A percentile compares a stretch with the other conserved stretches of the same genome.
Evolutionary conservation across 2,329 filamentous ascomycete genomes (phyloP).

Genomic region (Ophiostoma novo-ulmi): DNA sequence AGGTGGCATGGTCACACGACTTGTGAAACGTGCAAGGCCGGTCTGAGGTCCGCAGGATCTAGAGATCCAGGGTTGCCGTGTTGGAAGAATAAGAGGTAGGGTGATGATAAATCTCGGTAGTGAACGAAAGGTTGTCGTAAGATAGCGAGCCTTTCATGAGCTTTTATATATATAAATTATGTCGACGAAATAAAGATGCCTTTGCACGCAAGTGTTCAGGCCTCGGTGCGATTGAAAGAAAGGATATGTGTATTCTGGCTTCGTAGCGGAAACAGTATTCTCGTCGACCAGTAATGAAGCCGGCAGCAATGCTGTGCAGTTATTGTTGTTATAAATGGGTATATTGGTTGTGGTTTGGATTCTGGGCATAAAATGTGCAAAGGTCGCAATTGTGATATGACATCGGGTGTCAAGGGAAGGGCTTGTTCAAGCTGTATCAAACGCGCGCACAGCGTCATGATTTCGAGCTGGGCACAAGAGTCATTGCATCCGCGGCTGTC

Average conservation of each 20-base stretch:
- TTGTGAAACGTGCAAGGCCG: slow-evolving; percentile 4
- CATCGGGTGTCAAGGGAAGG: slow-evolving; percentile 15
- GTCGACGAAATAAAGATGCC: background rate
- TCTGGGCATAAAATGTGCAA: background rate
- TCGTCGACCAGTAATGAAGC: background rate
- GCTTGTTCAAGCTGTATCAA: slow-evolving; percentile 33
- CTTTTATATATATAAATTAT: background rate
- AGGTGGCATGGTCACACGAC: slow-evolving; percentile 24
- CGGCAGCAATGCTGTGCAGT: background rate
- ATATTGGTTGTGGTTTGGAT: background rate
- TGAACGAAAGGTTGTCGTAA: background rate
- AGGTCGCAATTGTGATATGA: background rate
- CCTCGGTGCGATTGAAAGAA: background rate
- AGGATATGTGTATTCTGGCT: background rate
- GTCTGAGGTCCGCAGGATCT: background rate
- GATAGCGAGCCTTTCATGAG: background rate
- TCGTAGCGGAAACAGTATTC: background rate
- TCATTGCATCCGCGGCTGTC: slow-evolving; percentile 30
- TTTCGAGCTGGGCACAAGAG: slow-evolving; percentile 36
- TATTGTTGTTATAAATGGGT: background rate
- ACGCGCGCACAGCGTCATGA: slow-evolving; percentile 43
- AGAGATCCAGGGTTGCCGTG: background rate
- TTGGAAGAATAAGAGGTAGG: background rate
- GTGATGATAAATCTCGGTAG: background rate
- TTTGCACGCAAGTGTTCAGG: background rate